Percentiles rank a stretch among this genome's conserved stretches.
Evolutionary conservation across 805 yeast species (phyloP).

Genomic region (Candida broadrunensis): DNA sequence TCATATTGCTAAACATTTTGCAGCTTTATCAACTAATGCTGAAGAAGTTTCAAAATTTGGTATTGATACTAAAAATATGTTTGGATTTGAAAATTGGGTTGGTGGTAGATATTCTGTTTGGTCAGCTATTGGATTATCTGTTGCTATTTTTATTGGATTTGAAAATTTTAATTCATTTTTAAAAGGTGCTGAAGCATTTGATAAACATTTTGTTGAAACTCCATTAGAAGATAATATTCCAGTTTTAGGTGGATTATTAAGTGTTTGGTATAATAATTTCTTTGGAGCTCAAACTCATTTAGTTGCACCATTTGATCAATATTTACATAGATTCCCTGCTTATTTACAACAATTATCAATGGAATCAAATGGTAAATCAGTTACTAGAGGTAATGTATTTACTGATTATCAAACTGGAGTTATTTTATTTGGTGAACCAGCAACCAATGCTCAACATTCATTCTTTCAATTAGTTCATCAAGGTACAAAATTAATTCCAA

Average conservation of each 20-base stretch:
- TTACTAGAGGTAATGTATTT: constrained; percentile 86
- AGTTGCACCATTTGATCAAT: constrained; percentile 98
- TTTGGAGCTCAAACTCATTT: constrained; percentile 97
- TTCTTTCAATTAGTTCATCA: constrained; percentile 99
- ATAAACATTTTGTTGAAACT: constrained; percentile 79
- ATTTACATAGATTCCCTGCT: constrained; percentile 98
- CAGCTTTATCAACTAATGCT: constrained; percentile 92
- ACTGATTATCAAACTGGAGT: constrained; percentile 96
- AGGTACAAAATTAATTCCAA: constrained; percentile 95
- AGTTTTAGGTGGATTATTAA: constrained; percentile 84
- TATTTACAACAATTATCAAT: constrained; percentile 96
- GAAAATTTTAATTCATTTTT: constrained; percentile 91
- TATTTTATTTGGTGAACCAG: constrained; percentile 96
- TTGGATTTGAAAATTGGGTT: constrained; percentile 97
- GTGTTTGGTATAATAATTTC: constrained; percentile 99
- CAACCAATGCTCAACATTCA: constrained; percentile 98
- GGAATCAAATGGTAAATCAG: constrained; percentile 99
- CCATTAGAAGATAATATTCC: constrained; percentile 93
- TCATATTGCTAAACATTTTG: constrained; percentile 95
- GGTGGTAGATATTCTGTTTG: constrained; percentile 99
- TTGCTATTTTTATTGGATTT: constrained; percentile 91
- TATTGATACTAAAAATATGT: constrained; percentile 96
- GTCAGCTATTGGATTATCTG: constrained; percentile 97
- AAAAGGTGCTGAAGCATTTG: constrained; percentile 97
- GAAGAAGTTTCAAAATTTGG: constrained; percentile 91